phyloP scores from a whole-genome alignment of 73 alveolate species.

The Symbiodinium natans region DNA sequence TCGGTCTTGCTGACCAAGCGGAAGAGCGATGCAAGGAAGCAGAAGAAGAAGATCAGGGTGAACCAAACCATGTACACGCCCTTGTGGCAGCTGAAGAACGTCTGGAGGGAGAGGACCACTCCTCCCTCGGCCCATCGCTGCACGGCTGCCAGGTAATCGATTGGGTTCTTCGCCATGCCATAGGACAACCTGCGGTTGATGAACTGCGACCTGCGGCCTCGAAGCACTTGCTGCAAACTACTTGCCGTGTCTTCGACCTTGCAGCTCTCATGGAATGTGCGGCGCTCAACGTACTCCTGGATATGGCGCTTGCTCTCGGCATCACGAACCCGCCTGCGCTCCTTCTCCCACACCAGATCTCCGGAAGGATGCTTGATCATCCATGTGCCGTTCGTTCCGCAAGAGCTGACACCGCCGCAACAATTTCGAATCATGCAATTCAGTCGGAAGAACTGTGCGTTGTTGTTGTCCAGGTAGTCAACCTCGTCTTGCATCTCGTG shows the following conservation, averaged over 20 bases:
- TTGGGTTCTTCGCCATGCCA: constrained; percentile 90
- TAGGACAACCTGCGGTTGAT: constrained; percentile 91
- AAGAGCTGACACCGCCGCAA: constrained; percentile 91
- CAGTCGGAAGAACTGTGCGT: constrained; percentile 93
- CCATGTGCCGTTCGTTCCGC: constrained; percentile 91
- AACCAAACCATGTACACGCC: constrained; percentile 90
- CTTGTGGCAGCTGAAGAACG: constrained; percentile 93
- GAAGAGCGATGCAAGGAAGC: constrained; percentile 77
- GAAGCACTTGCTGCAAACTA: constrained; percentile 86
- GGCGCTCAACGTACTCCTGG: constrained; percentile 81
- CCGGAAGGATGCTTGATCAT: constrained; percentile 62
- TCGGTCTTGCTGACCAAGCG: constrained; percentile 78
- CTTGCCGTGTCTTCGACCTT: constrained; percentile 93
- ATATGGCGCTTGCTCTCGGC: constrained; percentile 90
- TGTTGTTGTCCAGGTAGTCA: constrained; percentile 87
- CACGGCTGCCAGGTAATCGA: constrained; percentile 87
- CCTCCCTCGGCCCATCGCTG: constrained; percentile 94
- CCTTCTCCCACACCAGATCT: constrained; percentile 92
- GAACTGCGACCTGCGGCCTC: constrained; percentile 90
- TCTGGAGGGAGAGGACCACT: constrained; percentile 72
- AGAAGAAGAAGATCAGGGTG: constrained; percentile 88
- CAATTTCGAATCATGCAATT: constrained; percentile 89
- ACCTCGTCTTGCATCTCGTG: constrained; percentile 93
- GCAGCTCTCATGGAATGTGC: constrained; percentile 91
- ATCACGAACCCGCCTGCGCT: constrained; percentile 69